Percentiles rank a stretch among this genome's conserved stretches.
These are phyloP conservation scores for Drosera capensis DNA, from an alignment of 148 eudicot species.

Conservation along the genomic window DNA sequence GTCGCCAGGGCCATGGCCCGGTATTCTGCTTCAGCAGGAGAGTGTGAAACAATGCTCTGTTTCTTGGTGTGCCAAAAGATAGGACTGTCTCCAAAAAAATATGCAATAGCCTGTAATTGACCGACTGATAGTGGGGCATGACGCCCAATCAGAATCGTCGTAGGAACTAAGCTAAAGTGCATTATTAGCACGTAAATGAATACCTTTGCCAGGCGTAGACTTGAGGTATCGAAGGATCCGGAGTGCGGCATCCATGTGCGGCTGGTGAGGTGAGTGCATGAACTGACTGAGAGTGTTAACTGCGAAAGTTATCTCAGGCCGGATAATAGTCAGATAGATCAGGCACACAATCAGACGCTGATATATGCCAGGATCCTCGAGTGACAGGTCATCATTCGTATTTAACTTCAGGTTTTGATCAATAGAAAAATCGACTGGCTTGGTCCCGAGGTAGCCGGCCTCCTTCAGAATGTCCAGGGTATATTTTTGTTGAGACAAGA, in stretches of 20 bases:
- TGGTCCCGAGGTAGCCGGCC: not conserved
- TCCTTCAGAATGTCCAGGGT: not conserved
- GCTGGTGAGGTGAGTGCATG: not conserved
- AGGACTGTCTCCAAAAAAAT: not conserved
- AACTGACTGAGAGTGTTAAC: slow-evolving; percentile 1
- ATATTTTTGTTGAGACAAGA: not conserved
- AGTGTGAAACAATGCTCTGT: not conserved
- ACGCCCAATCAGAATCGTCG: not conserved
- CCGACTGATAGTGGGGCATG: not conserved
- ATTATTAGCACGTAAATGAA: not conserved
- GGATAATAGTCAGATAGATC: not conserved
- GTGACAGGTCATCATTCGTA: not conserved
- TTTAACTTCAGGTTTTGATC: slow-evolving; percentile 2
- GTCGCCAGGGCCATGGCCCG: not conserved
- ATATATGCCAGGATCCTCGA: slow-evolving; percentile 1
- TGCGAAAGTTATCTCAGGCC: not conserved
- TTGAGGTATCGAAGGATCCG: not conserved
- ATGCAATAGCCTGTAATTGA: not conserved
- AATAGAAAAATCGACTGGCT: not conserved
- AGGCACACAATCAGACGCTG: not conserved
- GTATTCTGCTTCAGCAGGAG: slow-evolving; percentile 4
- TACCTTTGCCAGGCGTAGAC: not conserved
- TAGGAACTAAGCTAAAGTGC: not conserved
- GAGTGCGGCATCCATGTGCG: not conserved
- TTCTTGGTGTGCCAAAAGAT: slow-evolving; percentile 5